Percentiles rank a stretch among this genome's conserved stretches.
Conservation (phyloP, 208 protist species). For the Trypanosoma boissoni region DNA sequence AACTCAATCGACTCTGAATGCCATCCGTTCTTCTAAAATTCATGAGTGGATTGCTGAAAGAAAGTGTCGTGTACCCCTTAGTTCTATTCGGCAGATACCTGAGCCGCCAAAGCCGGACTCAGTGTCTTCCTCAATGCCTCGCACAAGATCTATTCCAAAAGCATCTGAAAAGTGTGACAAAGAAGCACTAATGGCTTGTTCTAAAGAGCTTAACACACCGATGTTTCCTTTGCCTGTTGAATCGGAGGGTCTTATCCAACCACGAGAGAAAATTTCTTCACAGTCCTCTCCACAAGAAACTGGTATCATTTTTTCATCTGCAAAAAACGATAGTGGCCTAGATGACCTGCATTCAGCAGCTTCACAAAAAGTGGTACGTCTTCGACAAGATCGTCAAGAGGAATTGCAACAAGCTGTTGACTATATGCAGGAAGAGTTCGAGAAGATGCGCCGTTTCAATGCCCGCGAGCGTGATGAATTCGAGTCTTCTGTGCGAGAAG, state of each 20-base stretch:
- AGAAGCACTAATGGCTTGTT: neutral
- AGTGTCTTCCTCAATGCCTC: neutral
- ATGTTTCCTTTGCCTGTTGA: neutral
- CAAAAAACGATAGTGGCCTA: conserved; percentile 14
- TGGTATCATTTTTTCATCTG: neutral
- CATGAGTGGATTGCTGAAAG: conserved; percentile 79
- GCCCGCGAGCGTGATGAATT: conserved; percentile 68
- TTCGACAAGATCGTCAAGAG: conserved; percentile 45
- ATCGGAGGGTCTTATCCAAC: neutral
- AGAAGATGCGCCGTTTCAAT: conserved; percentile 50
- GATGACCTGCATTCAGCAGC: conserved; percentile 57
- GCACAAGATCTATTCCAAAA: neutral
- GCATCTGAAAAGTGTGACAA: neutral
- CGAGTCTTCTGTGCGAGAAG: conserved; percentile 55
- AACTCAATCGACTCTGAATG: conserved; percentile 58
- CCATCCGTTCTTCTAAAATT: conserved; percentile 49
- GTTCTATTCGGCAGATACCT: conserved; percentile 21
- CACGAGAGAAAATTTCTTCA: conserved; percentile 1
- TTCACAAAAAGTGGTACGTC: conserved; percentile 48
- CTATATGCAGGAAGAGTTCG: conserved; percentile 43
- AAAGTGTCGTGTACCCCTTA: conserved; percentile 53
- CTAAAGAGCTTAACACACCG: neutral
- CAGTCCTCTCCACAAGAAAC: neutral
- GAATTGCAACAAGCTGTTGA: conserved; percentile 54
- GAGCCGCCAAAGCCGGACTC: neutral